A percentile compares a stretch with the other conserved stretches of the same genome.
phyloP scores from a whole-genome alignment of 164 flowering plant species.

The Piper betle region DNA sequence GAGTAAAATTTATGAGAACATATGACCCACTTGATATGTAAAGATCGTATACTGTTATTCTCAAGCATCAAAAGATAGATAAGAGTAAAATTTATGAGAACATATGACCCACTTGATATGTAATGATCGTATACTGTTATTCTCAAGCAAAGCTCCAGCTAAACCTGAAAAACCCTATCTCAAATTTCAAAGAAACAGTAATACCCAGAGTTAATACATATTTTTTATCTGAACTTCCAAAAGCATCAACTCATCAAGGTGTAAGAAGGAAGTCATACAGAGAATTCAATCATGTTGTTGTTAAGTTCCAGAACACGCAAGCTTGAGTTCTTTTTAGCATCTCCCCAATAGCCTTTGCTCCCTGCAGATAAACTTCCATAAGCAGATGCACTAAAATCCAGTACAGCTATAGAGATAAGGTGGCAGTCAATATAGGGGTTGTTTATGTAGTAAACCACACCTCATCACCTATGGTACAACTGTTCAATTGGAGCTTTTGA shows the following conservation, averaged over 20 bases:
- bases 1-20: not conserved
- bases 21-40: conserved; percentile 73
- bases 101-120: conserved; percentile 68
- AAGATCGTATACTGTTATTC: conserved; percentile 45
- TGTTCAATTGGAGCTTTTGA: conserved; percentile 77
- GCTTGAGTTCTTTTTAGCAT: conserved; percentile 73
- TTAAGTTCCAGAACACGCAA: conserved; percentile 73
- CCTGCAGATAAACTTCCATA: conserved; percentile 35
- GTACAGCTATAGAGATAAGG: not conserved
- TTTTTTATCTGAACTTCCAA: no score
- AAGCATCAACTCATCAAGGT: not conserved
- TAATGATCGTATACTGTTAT: conserved; percentile 43
- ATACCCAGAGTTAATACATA: not conserved
- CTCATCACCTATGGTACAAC: conserved; percentile 86
- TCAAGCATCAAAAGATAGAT: not conserved
- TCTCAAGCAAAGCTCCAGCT: conserved; percentile 81
- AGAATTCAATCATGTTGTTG: conserved; percentile 85
- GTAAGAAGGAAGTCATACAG: conserved; percentile 43
- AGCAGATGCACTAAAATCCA: not conserved
- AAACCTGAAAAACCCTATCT: conserved; percentile 90
- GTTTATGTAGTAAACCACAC: conserved; percentile 22
- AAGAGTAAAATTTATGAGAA: not conserved
- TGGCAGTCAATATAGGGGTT: not conserved
- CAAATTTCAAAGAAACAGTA: conserved; percentile 21
- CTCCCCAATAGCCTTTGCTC: conserved; percentile 85